Base-by-base conservation (phyloP, 2,329 filamentous ascomycete genomes). In the Elsinoe fawcettii region DNA sequence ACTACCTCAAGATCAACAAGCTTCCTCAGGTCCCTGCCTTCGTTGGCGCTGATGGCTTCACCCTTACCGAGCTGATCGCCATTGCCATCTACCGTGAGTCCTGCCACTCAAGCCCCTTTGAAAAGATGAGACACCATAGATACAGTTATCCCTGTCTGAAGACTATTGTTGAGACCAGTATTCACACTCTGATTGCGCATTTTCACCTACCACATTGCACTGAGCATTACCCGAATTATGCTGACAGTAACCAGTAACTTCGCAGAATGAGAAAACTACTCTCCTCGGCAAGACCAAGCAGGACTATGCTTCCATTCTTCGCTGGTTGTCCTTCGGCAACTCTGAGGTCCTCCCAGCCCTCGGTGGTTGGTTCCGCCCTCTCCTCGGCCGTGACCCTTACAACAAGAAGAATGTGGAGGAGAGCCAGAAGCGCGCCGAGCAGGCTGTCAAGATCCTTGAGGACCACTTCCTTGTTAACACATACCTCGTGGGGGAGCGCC, bases 271-370 rank as follows among this genome's bases (percentile, higher is more conserved):
- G 86, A 97, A 97, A 87, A 99, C 93, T 69, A 95, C 90, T 67
- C 90, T 99, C 65, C 85, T 99, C 69, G 93, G 93, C 73, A 97
- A 97, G 87, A 99, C 91, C 79, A 99, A 99, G 87, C 92, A 99
- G 82, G 93, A 99, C 85, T 90, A 97, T 77, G 93, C 93, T 68
- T 91, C 91, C 66, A 99, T 99, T 76, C 82, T 99, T 73, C 89
- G 88, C 77, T 99, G 93, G 93, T 85, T 96, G 86, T 97, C 92
- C 65, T 97, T 86, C 78, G 88, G 87, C 83, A 99, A 97, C 85
- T 74, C 77, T 60, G 92, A 99, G 80, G 73, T 96, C 69, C 80
- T 96, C 65, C 74, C 82, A 63, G 73, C 77, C 64, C 77, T 97
- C 65, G 85, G 80, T 76, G 80, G 74, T 72, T 96, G 90, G 89